Conservation (phyloP, 768 basidiomycete genomes). For the Kwoniella dendrophila region DNA sequence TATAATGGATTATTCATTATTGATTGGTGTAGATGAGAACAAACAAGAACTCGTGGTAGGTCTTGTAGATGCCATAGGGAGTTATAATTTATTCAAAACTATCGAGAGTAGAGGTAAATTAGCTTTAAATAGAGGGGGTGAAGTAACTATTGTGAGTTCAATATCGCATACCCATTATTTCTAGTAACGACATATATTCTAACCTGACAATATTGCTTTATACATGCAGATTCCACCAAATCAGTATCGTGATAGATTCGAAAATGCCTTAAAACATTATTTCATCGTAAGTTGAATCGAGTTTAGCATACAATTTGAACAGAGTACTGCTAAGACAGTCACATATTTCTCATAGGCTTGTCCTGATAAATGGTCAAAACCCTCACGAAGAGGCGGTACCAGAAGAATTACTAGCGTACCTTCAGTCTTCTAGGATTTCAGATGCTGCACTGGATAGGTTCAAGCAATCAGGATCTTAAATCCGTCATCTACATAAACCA, state of each 20-base stretch:
- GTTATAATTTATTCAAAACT: conserved; percentile 82
- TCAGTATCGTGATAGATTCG: conserved; percentile 77
- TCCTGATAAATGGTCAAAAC: conserved; percentile 2
- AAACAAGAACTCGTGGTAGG: conserved; percentile 73
- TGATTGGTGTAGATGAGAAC: conserved; percentile 72
- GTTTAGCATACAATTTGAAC: too few species aligned
- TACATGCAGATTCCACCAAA: conserved; percentile 65
- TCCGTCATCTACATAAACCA: too few species aligned
- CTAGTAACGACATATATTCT: background rate
- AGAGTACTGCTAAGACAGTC: background rate
- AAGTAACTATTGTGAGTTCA: conserved; percentile 65
- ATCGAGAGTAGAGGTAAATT: conserved; percentile 84
- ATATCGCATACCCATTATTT: background rate
- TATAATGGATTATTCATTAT: conserved; percentile 83
- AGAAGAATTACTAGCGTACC: background rate
- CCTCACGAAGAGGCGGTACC: background rate
- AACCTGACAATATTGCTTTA: background rate
- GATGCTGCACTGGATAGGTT: too few species aligned
- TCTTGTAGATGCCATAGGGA: conserved; percentile 82
- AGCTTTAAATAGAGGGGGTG: conserved; percentile 65
- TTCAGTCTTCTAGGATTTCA: background rate
- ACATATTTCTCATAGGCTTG: background rate
- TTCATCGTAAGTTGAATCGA: background rate
- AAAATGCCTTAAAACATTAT: conserved; percentile 62
- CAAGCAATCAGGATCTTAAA: too few species aligned